A percentile compares a stretch with the other conserved stretches of the same genome.
phyloP scores from a whole-genome alignment of 257 asterid genomes.

The Striga asiatica region DNA sequence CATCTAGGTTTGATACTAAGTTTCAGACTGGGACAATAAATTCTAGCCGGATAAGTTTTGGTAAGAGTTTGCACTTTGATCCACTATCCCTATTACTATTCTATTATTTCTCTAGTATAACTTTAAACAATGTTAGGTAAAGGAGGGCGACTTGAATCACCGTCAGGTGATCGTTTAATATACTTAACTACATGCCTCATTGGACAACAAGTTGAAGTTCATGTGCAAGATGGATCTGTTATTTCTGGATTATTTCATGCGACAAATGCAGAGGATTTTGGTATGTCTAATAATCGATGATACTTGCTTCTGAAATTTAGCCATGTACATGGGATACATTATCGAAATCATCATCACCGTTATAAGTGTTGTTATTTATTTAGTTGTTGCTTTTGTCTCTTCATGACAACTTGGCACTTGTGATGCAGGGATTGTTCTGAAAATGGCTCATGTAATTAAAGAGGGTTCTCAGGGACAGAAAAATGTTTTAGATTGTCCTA shows the following conservation, averaged over 20 bases:
- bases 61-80: slow-evolving; percentile 42
- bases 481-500: slow-evolving; percentile 30
- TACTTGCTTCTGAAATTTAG: too few relatives aligned
- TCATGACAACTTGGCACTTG: not conserved
- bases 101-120: slow-evolving; percentile 12
- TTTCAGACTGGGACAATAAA: slow-evolving; percentile 38
- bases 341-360: not conserved
- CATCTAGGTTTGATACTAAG: slow-evolving; percentile 48
- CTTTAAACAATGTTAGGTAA: slow-evolving; percentile 34
- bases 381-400: not conserved
- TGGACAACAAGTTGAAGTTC: slow-evolving; percentile 94
- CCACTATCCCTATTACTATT: slow-evolving; percentile 5
- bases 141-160: slow-evolving; percentile 44
- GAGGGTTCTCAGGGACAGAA: slow-evolving; percentile 64
- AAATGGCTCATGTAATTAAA: slow-evolving; percentile 67
- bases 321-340: too few relatives aligned
- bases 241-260: slow-evolving; percentile 84
- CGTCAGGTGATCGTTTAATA: slow-evolving; percentile 59
- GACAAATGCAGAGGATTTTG: slow-evolving; percentile 74
- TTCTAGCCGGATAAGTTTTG: slow-evolving; percentile 33
- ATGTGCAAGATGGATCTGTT: slow-evolving; percentile 74
- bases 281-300: slow-evolving; percentile 28
- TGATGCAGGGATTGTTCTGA: slow-evolving; percentile 75
- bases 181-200: slow-evolving; percentile 66
- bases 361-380: not conserved